Evolutionary conservation across 140 eudicot species (phyloP).

Genomic region (Senecio squalidus): DNA sequence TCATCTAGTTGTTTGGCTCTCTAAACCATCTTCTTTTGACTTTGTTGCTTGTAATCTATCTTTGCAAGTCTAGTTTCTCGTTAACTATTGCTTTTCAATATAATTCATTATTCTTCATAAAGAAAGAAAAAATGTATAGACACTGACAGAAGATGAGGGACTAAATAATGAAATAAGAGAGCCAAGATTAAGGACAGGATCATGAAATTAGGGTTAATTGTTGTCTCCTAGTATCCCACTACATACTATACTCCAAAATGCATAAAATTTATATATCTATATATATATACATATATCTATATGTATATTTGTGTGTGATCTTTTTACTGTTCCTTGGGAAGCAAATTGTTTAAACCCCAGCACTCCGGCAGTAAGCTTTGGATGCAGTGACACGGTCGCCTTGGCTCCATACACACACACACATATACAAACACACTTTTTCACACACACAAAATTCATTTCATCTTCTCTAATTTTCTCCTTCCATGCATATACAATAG

Average conservation of each 20-base stretch:
- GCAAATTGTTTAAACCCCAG: slow-evolving; percentile 24
- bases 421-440: neutral
- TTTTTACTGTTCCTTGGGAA: slow-evolving; percentile 39
- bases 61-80: too few species aligned
- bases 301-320: neutral
- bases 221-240: slow-evolving; percentile 38
- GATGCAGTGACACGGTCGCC: slow-evolving; percentile 44
- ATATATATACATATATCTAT: too few species aligned
- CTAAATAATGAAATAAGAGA: neutral
- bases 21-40: too few species aligned
- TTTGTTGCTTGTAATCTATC: neutral
- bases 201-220: slow-evolving; percentile 56
- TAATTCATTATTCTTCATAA: too few species aligned
- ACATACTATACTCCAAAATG: slow-evolving; percentile 24
- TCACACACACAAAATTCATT: slow-evolving; percentile 12
- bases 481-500: slow-evolving; percentile 17
- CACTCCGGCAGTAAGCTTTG: slow-evolving; percentile 54
- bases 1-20: too few species aligned
- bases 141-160: slow-evolving; percentile 13
- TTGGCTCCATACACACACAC: slow-evolving; percentile 24
- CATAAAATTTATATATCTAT: slow-evolving; percentile 6
- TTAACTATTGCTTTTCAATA: too few species aligned
- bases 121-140: too few species aligned
- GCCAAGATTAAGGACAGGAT: slow-evolving; percentile 45
- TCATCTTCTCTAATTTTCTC: slow-evolving; percentile 13